Conservation (phyloP, 805 yeast species). For the Schizosaccharomyces japonicus region DNA sequence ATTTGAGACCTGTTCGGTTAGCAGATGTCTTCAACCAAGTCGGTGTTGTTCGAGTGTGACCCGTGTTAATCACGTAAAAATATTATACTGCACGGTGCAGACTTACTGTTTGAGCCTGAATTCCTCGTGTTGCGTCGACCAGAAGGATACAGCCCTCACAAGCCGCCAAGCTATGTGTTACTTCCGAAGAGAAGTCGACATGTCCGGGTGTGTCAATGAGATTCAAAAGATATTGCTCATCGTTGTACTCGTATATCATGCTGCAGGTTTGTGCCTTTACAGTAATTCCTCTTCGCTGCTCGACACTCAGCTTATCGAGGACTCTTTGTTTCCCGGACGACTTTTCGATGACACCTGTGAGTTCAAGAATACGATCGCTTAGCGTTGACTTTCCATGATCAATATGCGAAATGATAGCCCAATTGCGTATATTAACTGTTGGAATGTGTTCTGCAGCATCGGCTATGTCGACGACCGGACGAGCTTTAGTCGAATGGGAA, state of each 20-base stretch:
- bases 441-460: slow-evolving; percentile 63
- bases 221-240: slow-evolving; percentile 44
- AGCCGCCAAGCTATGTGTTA: slow-evolving; percentile 78
- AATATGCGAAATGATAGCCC: slow-evolving; percentile 88
- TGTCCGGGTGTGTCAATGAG: background rate
- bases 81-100: too few relatives aligned
- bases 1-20: slow-evolving; percentile 57
- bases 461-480: too few relatives aligned
- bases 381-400: slow-evolving; percentile 41
- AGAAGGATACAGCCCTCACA: slow-evolving; percentile 81
- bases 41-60: too few relatives aligned
- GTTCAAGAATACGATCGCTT: slow-evolving; percentile 65
- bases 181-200: slow-evolving; percentile 25
- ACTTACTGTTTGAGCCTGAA: slow-evolving; percentile 73
- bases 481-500: too few relatives aligned
- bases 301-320: slow-evolving; percentile 77
- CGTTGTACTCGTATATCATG: slow-evolving; percentile 53
- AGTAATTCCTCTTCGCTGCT: slow-evolving; percentile 86
- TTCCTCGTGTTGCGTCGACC: slow-evolving; percentile 90
- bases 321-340: slow-evolving; percentile 54
- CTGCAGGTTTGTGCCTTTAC: slow-evolving; percentile 93
- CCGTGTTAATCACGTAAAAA: too few relatives aligned
- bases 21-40: too few relatives aligned
- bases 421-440: slow-evolving; percentile 58
- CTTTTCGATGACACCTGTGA: slow-evolving; percentile 68